Percentiles rank a stretch among this genome's conserved stretches.
phyloP scores from a whole-genome alignment of 495 filamentous ascomycete genomes.

The Pyronema omphalodes region DNA sequence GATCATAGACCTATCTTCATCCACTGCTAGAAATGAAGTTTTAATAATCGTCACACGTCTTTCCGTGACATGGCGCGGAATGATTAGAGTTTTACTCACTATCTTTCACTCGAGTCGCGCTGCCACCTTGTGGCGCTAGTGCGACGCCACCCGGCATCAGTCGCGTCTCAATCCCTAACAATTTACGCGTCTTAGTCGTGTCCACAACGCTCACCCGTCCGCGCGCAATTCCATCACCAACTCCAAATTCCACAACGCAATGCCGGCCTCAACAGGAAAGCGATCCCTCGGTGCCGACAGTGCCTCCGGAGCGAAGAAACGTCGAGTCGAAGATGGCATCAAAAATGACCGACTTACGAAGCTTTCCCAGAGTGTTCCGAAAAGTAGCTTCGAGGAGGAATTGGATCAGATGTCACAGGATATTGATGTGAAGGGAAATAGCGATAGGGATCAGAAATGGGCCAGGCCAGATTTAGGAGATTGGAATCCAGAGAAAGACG shows the following conservation, averaged over 20 bases:
- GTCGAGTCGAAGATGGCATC: conserved; percentile 49
- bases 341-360: conserved; percentile 36
- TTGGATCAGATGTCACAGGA: conserved; percentile 90
- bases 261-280: conserved; percentile 28
- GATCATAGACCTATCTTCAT: background rate
- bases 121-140: no score
- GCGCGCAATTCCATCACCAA: no score
- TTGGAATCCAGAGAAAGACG: conserved; percentile 54
- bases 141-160: no score
- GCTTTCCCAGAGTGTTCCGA: conserved; percentile 39
- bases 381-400: conserved; percentile 75
- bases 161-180: no score
- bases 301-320: conserved; percentile 40
- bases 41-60: no score
- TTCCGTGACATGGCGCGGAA: no score
- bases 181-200: no score
- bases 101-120: no score
- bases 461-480: conserved; percentile 52
- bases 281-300: conserved; percentile 14
- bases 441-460: conserved; percentile 93
- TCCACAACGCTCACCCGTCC: no score
- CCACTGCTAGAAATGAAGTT: background rate
- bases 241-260: conserved; percentile 11
- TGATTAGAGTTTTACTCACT: no score
- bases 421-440: conserved; percentile 66